Evolutionary conservation across 2,329 filamentous ascomycete genomes (phyloP), one percentile per base, ranked within the genome.

Genomic region (Penicillium sp.): DNA sequence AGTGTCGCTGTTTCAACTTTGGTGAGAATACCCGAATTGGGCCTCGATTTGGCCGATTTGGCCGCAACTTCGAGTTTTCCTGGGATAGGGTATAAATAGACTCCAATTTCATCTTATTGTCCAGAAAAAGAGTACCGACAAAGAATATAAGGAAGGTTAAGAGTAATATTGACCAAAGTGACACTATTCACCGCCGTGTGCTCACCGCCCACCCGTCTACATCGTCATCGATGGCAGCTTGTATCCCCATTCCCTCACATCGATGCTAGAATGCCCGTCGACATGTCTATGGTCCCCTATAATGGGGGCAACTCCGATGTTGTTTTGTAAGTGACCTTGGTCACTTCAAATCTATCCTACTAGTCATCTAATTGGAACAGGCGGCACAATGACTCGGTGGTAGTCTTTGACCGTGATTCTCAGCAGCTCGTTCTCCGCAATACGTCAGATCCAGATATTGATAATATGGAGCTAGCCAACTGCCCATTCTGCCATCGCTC

Each of bases 401-500:
- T 99, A 44, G 87, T 97, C 38, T 92, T 90, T 70, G 93, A 99
- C 76, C 89, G 87, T 46, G 82, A 86, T 31, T 96, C 92, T 7
- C 88, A 88, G 62, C 90, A 92, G 66, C 85, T 99, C 62, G 91
- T 91, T 65, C 88, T 97, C 50, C 88, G 90, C 60, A 87, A 83
- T 65, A 80, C 82, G 36, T 78, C 83, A 23, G 68, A 73, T 55
- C 65, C 53, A 45, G 75, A 75, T 57, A 74, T 73, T 52, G 75
- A 81, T 59, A 78, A 76, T 31, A 68, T 92, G 57, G 84, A 86
- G 52, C 72, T 81, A 29, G 72, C 85, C 57, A 86, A 92, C 70
- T 99, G 95, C 70, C 94, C 95, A n/a, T 91, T 91, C 68, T 97
- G 93, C 72, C 90, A 92, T 71, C 88, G 90, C 52, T 86, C 91